These are phyloP conservation scores for Irpex sp. DNA, from an alignment of 1,284 basidiomycete genomes.

Conservation along the genomic window DNA sequence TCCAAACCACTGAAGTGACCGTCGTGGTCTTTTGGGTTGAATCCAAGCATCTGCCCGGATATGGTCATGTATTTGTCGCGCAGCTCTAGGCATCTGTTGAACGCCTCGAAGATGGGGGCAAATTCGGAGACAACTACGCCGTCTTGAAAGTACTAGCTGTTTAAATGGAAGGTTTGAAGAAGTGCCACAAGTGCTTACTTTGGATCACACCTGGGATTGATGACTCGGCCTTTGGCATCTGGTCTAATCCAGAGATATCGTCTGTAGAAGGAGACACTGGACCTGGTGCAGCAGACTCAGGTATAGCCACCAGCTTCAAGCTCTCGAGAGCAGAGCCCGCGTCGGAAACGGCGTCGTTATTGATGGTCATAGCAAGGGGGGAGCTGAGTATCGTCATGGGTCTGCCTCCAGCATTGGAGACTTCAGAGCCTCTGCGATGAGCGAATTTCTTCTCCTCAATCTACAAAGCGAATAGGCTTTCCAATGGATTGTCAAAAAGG, in stretches of 20 bases:
- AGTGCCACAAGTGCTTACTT: not conserved
- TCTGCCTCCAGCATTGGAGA: constrained; percentile 21
- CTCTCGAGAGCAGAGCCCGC: constrained; percentile 31
- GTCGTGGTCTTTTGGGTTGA: constrained; percentile 89
- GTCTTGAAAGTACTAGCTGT: constrained; percentile 23
- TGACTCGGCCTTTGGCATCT: constrained; percentile 22
- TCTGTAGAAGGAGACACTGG: constrained; percentile 2
- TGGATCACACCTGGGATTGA: constrained; percentile 13
- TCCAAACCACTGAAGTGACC: constrained; percentile 61
- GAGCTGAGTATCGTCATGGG: constrained; percentile 24
- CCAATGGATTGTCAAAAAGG: not conserved
- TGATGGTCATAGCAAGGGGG: constrained; percentile 20
- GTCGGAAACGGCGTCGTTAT: constrained; percentile 37
- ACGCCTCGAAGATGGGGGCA: constrained; percentile 46
- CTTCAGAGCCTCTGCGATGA: constrained; percentile 44
- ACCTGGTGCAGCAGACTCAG: constrained; percentile 20
- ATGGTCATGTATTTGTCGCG: constrained; percentile 89
- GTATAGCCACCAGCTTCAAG: constrained; percentile 36
- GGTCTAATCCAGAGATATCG: constrained; percentile 13
- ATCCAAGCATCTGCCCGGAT: constrained; percentile 84
- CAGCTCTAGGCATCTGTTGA: constrained; percentile 79
- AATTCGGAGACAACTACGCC: constrained; percentile 47
- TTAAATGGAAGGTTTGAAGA: not conserved
- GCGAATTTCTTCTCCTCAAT: constrained; percentile 65
- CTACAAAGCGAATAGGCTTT: constrained; percentile 29